Evolutionary conservation across 2,329 filamentous ascomycete genomes (phyloP).

Genomic region (Furcasterigmium furcatum): DNA sequence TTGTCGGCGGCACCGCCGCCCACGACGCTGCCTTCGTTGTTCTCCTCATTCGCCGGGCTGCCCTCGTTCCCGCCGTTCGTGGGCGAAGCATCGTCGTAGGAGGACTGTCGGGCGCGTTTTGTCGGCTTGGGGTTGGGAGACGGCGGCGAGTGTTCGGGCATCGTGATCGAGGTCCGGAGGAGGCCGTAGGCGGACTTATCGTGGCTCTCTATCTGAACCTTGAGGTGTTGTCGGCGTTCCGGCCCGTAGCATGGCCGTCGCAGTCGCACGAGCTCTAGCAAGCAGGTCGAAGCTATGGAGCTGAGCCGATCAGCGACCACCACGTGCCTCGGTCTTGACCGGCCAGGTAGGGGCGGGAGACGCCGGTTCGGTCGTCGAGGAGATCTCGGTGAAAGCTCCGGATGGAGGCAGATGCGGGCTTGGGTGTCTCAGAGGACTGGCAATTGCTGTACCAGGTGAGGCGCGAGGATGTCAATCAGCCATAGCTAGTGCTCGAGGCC

Average conservation of each 20-base stretch:
- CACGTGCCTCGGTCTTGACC: not conserved
- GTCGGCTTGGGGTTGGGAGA: slow-evolving; percentile 48
- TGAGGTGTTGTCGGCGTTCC: not conserved
- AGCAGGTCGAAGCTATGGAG: not conserved
- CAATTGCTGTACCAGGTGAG: not conserved
- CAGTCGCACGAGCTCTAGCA: not conserved
- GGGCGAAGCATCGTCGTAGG: slow-evolving; percentile 43
- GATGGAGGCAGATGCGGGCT: not conserved
- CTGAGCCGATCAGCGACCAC: not conserved
- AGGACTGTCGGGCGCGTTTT: slow-evolving; percentile 56
- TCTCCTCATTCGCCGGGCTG: slow-evolving; percentile 24
- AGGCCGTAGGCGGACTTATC: not conserved
- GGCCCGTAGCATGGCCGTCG: not conserved
- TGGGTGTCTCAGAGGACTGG: no score
- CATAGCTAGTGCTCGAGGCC: not conserved
- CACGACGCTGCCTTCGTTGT: slow-evolving; percentile 21
- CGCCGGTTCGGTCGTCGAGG: not conserved
- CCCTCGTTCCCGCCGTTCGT: slow-evolving; percentile 30
- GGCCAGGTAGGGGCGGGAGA: not conserved
- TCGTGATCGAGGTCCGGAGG: slow-evolving; percentile 19
- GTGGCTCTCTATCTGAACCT: not conserved
- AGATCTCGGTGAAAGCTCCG: not conserved
- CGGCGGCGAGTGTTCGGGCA: slow-evolving; percentile 45
- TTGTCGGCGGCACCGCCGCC: slow-evolving; percentile 22
- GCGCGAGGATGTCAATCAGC: not conserved